Base-by-base conservation (phyloP, 257 asterid species). In the Salvia hispanica region DNA sequence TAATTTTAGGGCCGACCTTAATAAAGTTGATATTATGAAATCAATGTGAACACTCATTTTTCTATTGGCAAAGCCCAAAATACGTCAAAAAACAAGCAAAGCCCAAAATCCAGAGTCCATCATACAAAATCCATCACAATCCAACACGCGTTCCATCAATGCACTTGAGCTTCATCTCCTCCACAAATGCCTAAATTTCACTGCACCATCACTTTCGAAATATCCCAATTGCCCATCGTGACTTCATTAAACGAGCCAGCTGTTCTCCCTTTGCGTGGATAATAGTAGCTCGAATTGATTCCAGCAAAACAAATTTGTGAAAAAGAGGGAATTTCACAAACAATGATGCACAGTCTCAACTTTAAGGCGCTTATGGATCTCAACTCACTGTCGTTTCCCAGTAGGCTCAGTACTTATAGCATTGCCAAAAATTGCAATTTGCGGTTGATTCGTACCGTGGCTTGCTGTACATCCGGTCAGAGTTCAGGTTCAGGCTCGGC, bases 321-420 rank as follows among this genome's bases (percentile, higher is more conserved):
- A n/a, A 62, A 40, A 43, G 63, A 50, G 34, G 9, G n/a, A 11
- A 59, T 52, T 21, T 42, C 4, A 7, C 16, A 33, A 77, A 71
- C 18, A 74, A 87, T 87, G 92, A 18, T 18, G 21, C 76, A 87
- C 6, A 70, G 80, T 60, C 67, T 84, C 45, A 83, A 77, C 44
- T 66, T 82, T 48, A 88, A 76, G 62, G 68, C 65, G 13, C 70
- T 53, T 13, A 28, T 56, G 2, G 57, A 71, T 72, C 71, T 81
- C 52, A 64, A 58, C 34, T 68, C 76, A 47, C 60, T 59, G 62
- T 62, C 76, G 9, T 67, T 74, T 70, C 77, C 80, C 55, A 68
- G 56, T 72, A 72, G 74, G 58, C 53, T 75, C 69, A 55, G 67
- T 10, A 21, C 59, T 11, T 16, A 44, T 58, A 39, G 78, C 50